Evolutionary conservation across 225 moss, liverwort and hornwort genomes (phyloP), one percentile per base, ranked within the genome.

Genomic region (Antitrichia curtipendula): DNA sequence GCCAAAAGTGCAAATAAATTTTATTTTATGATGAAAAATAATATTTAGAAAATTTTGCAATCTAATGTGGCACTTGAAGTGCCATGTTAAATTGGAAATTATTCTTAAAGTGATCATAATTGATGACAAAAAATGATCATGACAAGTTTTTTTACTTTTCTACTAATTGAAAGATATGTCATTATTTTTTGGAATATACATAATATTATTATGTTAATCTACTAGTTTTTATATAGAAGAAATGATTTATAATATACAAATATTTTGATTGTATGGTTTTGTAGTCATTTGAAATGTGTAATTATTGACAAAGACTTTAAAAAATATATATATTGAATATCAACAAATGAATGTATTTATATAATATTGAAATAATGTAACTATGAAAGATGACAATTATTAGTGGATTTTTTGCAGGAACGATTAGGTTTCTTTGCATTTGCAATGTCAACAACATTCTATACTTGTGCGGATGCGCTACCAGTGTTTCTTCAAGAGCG

Each of bases 401-500:
- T 56, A 15, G 12, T 66, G n/a, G n/a, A n/a, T 8, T 56, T 41
- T 83, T 32, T 83, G 74, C 82, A 90, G 90, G 92, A 90, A 32
- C 82, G 90, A 85, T 77, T 92, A 60, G 92, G 92, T 40, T 92
- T 92, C 60, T 92, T 92, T 69, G 92, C 92, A 16, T 92, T 96
- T 88, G 96, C 98, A 3, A 95, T 91, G 91, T 96, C 96, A 28
- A 96, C 96, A 24, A 96, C 94, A 14, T 98, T 90, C 83, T 98
- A 98, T n/a, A 95, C 92, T 9, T 98, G 96, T 52, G 95, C 92
- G 1, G 98, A 98, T 87, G 96, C 95, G 1, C 92, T 98, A 27
- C 96, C 96, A 3, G 90, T 98, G 11, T 96, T 96, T 85, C 84
- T 98, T 28, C 96, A 98, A 90, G 98, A 98, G 64, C 94, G 98